Base-by-base conservation (phyloP, 1,284 basidiomycete genomes). In the Puccinia polysora region DNA sequence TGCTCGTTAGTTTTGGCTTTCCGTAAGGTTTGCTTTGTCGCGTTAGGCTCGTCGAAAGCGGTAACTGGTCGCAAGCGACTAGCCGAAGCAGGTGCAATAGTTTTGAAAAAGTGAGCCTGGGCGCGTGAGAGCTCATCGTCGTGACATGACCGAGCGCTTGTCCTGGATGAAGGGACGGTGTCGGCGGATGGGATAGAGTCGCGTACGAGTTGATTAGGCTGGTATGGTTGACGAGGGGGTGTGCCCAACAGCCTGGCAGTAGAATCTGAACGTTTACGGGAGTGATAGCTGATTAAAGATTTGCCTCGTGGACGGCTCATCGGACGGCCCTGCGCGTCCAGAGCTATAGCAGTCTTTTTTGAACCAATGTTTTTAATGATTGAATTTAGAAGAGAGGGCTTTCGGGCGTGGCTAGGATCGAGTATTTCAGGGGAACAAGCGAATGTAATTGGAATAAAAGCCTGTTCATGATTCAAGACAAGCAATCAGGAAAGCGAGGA, bases 31-130 rank as follows among this genome's bases (percentile, higher is more conserved):
- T 47, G 49, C 28, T 55, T 53, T 7, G 28, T 12, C n/a, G 20
- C 28, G 45, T 58, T 59, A 15, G 47, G 43, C 38, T 55, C 55
- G 15, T 58, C 67, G 30, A 49, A 20, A 15, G 67, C 67, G 14
- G 67, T 70, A 7, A 28, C 50, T n/a, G 67, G 67, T 25, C 67
- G 38, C 56, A 70, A 30, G 2, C 67, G 56, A 30, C 67, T 70
- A n/a, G 67, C 45, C 10, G 67, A 70, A 36, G 67, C 56, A 23
- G 67, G 67, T 36, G 67, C 43, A 23, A 70, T 70, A 34, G 69
- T 71, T 38, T 63, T 71, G 59, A 71, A 71, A 59, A 71, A 71
- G 30, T 56, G 70, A 20, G 60, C 50, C 52, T 65, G 70, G n/a
- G 50, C 49, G n/a, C 50, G 70, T 1, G 62, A 64, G 38, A 65